A percentile compares a stretch with the other conserved stretches of the same genome.
phyloP scores from a whole-genome alignment of 2,329 filamentous ascomycete genomes.

The Epichloe aotearoae region DNA sequence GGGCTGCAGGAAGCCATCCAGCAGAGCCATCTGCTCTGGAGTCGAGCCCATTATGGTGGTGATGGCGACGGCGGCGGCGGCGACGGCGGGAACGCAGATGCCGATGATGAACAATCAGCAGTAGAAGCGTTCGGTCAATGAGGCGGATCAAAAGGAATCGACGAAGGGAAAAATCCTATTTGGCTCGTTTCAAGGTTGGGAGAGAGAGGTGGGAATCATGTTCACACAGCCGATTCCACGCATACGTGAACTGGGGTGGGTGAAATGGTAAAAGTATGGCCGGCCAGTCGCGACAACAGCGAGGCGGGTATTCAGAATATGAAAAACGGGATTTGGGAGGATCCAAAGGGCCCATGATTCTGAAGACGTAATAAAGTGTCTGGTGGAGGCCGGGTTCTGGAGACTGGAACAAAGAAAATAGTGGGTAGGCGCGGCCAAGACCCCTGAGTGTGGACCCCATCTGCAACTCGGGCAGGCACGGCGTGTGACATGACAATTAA shows the following conservation, averaged over 20 bases:
- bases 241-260: neutral
- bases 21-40: conserved; percentile 6
- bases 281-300: too few relatives aligned
- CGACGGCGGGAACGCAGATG: neutral
- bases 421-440: too few relatives aligned
- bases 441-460: too few relatives aligned
- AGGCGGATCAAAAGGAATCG: neutral
- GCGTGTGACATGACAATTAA: too few relatives aligned
- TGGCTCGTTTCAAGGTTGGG: neutral
- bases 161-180: neutral
- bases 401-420: too few relatives aligned
- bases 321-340: too few relatives aligned
- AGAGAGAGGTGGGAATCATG: neutral
- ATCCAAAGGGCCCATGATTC: too few relatives aligned
- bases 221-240: neutral
- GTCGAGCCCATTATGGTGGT: conserved; percentile 3
- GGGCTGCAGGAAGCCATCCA: conserved; percentile 36
- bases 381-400: too few relatives aligned
- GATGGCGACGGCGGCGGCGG: neutral
- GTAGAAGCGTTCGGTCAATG: neutral
- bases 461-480: too few relatives aligned
- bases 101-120: neutral
- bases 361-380: too few relatives aligned
- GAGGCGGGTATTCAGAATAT: too few relatives aligned
- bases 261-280: too few relatives aligned